Conservation (phyloP, 768 basidiomycete genomes). For the Polyporus arcularius region DNA sequence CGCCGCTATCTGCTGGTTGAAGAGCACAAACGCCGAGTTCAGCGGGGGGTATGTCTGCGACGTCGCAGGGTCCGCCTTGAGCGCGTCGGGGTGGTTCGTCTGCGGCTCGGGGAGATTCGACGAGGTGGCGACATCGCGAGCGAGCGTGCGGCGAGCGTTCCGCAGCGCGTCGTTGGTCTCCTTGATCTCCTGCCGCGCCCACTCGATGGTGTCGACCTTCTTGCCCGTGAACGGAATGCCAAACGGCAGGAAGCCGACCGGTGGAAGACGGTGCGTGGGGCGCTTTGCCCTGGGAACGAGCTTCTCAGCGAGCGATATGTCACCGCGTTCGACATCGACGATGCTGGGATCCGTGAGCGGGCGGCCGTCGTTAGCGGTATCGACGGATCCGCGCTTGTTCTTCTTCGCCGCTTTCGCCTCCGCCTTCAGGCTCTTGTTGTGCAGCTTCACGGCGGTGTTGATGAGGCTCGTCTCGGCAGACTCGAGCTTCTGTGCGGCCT, state of each 20-base stretch:
- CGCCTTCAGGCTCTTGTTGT: conserved; percentile 54
- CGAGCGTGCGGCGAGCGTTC: conserved; percentile 30
- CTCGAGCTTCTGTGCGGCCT: conserved; percentile 80
- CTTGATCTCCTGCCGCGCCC: conserved; percentile 77
- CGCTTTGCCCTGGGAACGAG: conserved; percentile 73
- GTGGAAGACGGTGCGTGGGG: conserved; percentile 73
- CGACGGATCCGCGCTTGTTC: conserved; percentile 3
- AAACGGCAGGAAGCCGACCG: conserved; percentile 51
- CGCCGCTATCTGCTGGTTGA: conserved; percentile 90
- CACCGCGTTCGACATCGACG: conserved; percentile 32
- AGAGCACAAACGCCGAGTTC: conserved; percentile 81
- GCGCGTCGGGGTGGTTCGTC: conserved; percentile 26
- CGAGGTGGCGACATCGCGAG: conserved; percentile 29
- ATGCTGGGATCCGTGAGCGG: conserved; percentile 28
- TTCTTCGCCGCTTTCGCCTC: conserved; percentile 36
- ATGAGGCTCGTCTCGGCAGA: conserved; percentile 80
- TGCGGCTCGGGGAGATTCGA: conserved; percentile 19
- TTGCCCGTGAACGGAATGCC: conserved; percentile 70
- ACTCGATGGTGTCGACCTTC: conserved; percentile 93
- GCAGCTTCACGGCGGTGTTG: conserved; percentile 73
- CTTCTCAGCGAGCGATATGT: conserved; percentile 30
- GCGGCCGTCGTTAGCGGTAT: conserved; percentile 26
- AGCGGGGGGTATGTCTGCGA: conserved; percentile 35
- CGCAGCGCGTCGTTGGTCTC: conserved; percentile 33
- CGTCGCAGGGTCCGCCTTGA: conserved; percentile 24